These are phyloP conservation scores for Ottelia alismoides DNA, from an alignment of 106 monocot genomes.

Conservation along the genomic window DNA sequence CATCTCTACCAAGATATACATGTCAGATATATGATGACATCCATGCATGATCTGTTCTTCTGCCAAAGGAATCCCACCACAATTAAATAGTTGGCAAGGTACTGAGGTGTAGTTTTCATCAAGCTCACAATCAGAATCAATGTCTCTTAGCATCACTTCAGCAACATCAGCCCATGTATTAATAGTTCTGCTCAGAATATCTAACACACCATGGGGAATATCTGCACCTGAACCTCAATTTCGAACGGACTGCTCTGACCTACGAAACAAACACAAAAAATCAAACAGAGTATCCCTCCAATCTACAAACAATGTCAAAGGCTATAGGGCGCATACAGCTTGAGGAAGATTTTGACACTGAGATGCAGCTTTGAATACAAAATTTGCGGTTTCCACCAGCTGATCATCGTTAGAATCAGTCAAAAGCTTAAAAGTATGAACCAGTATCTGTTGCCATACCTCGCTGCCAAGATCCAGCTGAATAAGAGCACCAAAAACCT, in stretches of 20 bases:
- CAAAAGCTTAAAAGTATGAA: constrained; percentile 58
- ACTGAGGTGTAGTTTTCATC: constrained; percentile 31
- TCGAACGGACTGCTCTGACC: constrained; percentile 73
- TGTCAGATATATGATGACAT: constrained; percentile 54
- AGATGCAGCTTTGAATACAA: constrained; percentile 73
- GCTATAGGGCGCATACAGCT: constrained; percentile 56
- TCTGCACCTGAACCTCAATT: constrained; percentile 57
- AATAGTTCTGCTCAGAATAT: constrained; percentile 51
- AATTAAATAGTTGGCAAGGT: constrained; percentile 22
- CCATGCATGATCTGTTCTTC: constrained; percentile 37
- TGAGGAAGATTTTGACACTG: constrained; percentile 68
- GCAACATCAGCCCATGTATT: constrained; percentile 50
- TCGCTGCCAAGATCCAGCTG: constrained; percentile 71
- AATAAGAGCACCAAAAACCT: constrained; percentile 78
- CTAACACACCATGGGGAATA: constrained; percentile 61
- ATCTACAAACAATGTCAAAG: too few relatives aligned
- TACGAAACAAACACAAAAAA: constrained; percentile 5
- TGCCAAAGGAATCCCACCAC: constrained; percentile 33
- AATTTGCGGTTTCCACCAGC: constrained; percentile 46
- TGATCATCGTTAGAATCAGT: constrained; percentile 72
- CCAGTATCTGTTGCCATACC: constrained; percentile 51
- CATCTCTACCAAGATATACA: constrained; percentile 74
- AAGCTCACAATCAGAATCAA: constrained; percentile 68
- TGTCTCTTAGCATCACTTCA: constrained; percentile 57
- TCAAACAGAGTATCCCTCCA: not conserved